Evolutionary conservation across 805 yeast species (phyloP), one percentile per base, ranked within the genome.

Genomic region (Jamesozyma spencerorum): DNA sequence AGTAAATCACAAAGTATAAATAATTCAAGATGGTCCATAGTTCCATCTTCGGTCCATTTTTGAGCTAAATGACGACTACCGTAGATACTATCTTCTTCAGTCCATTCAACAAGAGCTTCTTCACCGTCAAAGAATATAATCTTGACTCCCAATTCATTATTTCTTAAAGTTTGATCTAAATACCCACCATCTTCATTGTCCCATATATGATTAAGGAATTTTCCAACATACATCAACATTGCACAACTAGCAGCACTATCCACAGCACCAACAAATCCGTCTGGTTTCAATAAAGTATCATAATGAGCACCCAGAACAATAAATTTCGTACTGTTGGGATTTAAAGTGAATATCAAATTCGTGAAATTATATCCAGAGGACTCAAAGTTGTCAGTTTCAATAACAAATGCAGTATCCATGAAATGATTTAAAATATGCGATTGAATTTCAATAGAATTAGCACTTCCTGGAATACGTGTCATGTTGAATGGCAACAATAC

Each of bases 181-280:
- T 26, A 13, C 12, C 8, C 11, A 8, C 15, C 27, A 14, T 46
- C 48, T 6, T 36, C 28, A 2, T 36, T 35, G 18, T 42, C 42
- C n/a, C 7, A 12, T 2, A 51, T n/a, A 18, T 37, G 29, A 35
- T 55, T 59, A 5, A 60, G 27, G 34, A 51, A 53, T 35, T 60
- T 53, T 5, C 77, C 71, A 2, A 70, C 47, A 45, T 71, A 71
- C 44, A 76, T 45, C 31, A 76, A 47, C 17, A 77, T 57, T 0
- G 74, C 75, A 51, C 80, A 74, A 1, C 81, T 73, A 1, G 69
- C 75, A 3, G 79, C 79, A 41, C 78, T 71, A 49, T 77, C 82
- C 22, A 66, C 71, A 1, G 79, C 82, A 5, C 82, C 82, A 26
- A 75, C 57, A 42, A 77, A 75, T 5, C 79, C 80, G n/a, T 57